Evolutionary conservation across 2,329 filamentous ascomycete genomes (phyloP).

Genomic region (Nemania diffusa): DNA sequence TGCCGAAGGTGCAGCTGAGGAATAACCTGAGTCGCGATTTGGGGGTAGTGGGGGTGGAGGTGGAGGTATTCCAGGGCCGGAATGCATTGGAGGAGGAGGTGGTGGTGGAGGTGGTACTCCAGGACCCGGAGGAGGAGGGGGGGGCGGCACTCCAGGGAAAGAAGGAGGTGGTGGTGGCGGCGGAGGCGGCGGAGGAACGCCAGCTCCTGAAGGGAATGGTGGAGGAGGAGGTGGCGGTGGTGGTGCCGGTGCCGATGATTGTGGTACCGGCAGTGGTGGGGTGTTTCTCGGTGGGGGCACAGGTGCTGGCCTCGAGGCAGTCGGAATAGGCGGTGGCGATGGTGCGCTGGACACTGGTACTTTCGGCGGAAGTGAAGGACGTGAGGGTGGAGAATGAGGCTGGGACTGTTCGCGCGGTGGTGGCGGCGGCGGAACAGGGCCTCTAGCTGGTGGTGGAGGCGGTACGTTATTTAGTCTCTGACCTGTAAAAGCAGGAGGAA

Average conservation of each 20-base stretch:
- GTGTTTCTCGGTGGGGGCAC: conserved; percentile 63
- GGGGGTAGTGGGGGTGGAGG: conserved; percentile 54
- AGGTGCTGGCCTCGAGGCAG: conserved; percentile 61
- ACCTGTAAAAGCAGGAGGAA: conserved; percentile 82
- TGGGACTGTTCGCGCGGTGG: conserved; percentile 61
- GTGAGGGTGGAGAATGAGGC: conserved; percentile 45
- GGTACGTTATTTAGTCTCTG: conserved; percentile 69
- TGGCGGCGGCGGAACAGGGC: conserved; percentile 76
- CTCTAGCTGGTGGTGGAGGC: conserved; percentile 79
- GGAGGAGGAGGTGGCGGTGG: conserved; percentile 39
- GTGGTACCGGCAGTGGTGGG: conserved; percentile 52
- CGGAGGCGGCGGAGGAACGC: conserved; percentile 32
- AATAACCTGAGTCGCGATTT: conserved; percentile 68
- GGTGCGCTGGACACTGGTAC: conserved; percentile 49
- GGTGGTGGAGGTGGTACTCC: conserved; percentile 39
- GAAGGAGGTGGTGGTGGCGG: conserved; percentile 34
- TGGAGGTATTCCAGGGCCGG: conserved; percentile 49
- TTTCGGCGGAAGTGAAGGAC: conserved; percentile 57
- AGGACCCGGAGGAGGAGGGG: conserved; percentile 51
- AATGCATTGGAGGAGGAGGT: conserved; percentile 46
- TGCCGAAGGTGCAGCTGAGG: conserved; percentile 60
- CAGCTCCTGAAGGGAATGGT: conserved; percentile 17
- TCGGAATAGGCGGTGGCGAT: conserved; percentile 60
- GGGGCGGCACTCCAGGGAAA: conserved; percentile 29
- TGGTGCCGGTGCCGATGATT: conserved; percentile 43